phyloP scores from a whole-genome alignment of 768 basidiomycete genomes.

The Macrolepiota dolichaula region DNA sequence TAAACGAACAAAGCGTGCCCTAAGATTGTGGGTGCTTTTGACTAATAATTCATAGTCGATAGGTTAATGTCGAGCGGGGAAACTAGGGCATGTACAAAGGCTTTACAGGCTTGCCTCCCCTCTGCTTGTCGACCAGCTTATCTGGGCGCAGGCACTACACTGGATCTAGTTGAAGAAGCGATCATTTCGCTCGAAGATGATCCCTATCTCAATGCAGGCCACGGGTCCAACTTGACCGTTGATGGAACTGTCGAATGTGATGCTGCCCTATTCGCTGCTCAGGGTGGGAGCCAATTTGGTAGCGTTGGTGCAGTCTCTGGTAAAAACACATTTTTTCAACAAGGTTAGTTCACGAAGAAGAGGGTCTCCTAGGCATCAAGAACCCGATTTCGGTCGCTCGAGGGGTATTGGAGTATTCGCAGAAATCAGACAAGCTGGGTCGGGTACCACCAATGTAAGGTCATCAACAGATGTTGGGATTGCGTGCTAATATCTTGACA shows the following conservation, averaged over 20 bases:
- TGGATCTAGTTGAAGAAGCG: conserved; percentile 50
- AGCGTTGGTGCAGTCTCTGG: conserved; percentile 74
- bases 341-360: background rate
- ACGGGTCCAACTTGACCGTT: conserved; percentile 74
- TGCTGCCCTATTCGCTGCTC: conserved; percentile 64
- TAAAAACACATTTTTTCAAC: conserved; percentile 17
- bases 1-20: conserved; percentile 47
- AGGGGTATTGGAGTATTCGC: conserved; percentile 51
- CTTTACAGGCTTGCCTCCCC: conserved; percentile 16
- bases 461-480: background rate
- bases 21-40: conserved; percentile 45
- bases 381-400: conserved; percentile 68
- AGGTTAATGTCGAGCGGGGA: too few species aligned
- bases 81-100: conserved; percentile 50
- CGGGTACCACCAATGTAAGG: conserved; percentile 66
- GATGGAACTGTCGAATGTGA: conserved; percentile 82
- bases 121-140: background rate
- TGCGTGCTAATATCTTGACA: conserved; percentile 20
- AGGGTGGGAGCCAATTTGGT: conserved; percentile 42
- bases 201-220: conserved; percentile 72
- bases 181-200: conserved; percentile 64
- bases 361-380: conserved; percentile 45
- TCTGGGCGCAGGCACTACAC: conserved; percentile 15
- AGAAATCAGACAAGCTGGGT: conserved; percentile 46
- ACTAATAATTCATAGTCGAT: too few species aligned